phyloP scores from a whole-genome alignment of 257 asterid species.

The Solanum pinnatisectum region DNA sequence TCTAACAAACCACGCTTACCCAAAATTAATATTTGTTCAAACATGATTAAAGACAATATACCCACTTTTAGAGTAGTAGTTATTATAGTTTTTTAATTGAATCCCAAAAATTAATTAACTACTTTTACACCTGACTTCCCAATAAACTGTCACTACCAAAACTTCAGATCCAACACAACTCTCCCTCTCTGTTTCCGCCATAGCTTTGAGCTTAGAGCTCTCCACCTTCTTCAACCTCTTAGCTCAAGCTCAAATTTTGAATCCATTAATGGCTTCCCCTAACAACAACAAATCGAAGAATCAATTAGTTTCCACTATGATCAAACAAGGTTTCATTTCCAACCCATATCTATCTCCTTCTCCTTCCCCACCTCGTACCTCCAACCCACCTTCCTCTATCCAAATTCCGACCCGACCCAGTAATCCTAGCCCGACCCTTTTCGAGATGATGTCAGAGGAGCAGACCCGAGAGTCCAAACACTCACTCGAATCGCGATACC shows the following conservation, averaged over 20 bases:
- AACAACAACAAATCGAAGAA: constrained; percentile 14
- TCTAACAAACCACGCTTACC: too few species aligned
- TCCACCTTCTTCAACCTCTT: neutral
- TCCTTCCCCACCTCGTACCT: neutral
- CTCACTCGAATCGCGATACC: constrained; percentile 27
- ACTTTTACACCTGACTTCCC: neutral
- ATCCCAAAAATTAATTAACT: neutral
- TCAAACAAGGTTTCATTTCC: constrained; percentile 77
- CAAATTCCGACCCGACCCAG: constrained; percentile 37
- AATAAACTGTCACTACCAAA: neutral
- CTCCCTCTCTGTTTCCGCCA: neutral
- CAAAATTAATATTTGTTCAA: too few species aligned
- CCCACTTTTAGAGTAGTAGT: constrained; percentile 5
- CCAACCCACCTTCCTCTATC: constrained; percentile 32
- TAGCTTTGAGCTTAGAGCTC: constrained; percentile 1
- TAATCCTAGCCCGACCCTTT: constrained; percentile 50
- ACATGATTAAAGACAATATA: neutral
- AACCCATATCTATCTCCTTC: constrained; percentile 62
- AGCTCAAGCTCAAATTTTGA: constrained; percentile 2
- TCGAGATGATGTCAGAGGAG: constrained; percentile 70
- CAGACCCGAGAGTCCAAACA: constrained; percentile 48
- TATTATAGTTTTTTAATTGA: neutral
- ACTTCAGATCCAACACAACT: constrained; percentile 27
- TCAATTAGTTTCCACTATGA: constrained; percentile 70
- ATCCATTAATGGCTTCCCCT: constrained; percentile 33